Conservation (phyloP, 2,329 filamentous ascomycete species). For the Fusarium bactridioides region DNA sequence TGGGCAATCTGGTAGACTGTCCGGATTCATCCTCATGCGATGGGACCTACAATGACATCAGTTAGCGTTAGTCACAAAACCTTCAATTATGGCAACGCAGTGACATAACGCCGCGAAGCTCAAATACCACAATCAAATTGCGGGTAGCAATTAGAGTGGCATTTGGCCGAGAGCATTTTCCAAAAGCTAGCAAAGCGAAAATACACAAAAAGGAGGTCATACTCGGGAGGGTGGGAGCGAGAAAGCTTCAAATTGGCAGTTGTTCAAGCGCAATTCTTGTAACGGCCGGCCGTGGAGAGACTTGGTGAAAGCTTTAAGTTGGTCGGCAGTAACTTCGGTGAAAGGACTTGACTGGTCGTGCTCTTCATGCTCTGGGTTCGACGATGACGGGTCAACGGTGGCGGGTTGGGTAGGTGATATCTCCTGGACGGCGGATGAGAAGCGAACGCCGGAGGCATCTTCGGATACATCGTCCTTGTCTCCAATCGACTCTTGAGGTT, state of each 20-base stretch:
- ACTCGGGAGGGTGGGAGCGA: constrained; percentile 87
- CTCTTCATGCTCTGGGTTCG: constrained; percentile 29
- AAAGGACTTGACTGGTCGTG: constrained; percentile 43
- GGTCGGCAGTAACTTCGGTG: constrained; percentile 61
- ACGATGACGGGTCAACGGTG: constrained; percentile 37
- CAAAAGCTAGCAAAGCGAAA: constrained; percentile 1
- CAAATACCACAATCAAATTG: not conserved
- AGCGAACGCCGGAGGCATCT: constrained; percentile 67
- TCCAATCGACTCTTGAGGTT: constrained; percentile 11
- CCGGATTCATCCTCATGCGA: constrained; percentile 68
- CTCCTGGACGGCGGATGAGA: constrained; percentile 75
- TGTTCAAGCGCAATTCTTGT: constrained; percentile 83
- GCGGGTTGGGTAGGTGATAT: constrained; percentile 61
- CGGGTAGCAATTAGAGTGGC: not conserved
- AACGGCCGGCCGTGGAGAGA: constrained; percentile 77
- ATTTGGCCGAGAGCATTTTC: not conserved
- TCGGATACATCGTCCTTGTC: constrained; percentile 11
- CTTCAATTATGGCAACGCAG: constrained; percentile 4
- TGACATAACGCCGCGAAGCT: not conserved
- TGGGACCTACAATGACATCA: constrained; percentile 55
- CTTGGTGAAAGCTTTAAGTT: constrained; percentile 75
- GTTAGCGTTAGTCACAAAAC: constrained; percentile 41
- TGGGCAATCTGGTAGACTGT: constrained; percentile 70
- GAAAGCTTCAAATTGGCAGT: constrained; percentile 89
- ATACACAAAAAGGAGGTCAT: constrained; percentile 51